phyloP scores from a whole-genome alignment of 108 stramenopile species.

The Cafeteria roenbergensis region DNA sequence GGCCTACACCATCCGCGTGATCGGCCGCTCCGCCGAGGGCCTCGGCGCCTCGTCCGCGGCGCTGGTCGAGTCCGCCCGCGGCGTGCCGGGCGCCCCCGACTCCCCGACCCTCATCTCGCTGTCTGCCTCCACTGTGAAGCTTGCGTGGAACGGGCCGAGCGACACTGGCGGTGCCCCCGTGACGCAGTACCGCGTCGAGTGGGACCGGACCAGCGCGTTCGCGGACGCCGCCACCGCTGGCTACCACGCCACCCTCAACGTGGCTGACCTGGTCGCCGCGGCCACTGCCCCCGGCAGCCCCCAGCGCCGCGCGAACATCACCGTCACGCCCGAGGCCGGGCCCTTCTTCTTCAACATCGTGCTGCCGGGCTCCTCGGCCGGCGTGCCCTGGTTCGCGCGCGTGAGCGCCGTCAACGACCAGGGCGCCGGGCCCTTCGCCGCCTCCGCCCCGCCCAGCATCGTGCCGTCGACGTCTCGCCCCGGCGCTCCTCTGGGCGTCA shows the following conservation, averaged over 20 bases:
- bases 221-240: constrained; percentile 10
- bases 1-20: constrained; percentile 39
- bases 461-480: constrained; percentile 22
- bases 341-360: constrained; percentile 51
- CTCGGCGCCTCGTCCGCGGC: constrained; percentile 25
- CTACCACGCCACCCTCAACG: neutral
- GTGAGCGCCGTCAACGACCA: constrained; percentile 60
- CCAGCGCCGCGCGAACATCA: too few species aligned
- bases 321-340: too few species aligned
- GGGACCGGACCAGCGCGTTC: constrained; percentile 47
- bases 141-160: constrained; percentile 46
- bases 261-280: constrained; percentile 17
- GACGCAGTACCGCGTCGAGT: constrained; percentile 52
- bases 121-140: constrained; percentile 47
- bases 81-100: constrained; percentile 36
- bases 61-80: constrained; percentile 21
- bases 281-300: too few species aligned
- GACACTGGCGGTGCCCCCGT: constrained; percentile 53
- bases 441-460: constrained; percentile 18
- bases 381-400: constrained; percentile 45
- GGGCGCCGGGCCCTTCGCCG: constrained; percentile 10
- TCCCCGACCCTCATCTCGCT: constrained; percentile 43
- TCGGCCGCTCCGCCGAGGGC: constrained; percentile 44
- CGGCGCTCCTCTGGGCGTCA: constrained; percentile 19
- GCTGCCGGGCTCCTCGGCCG: constrained; percentile 21